Conservation (phyloP, 2,329 filamentous ascomycete genomes). For the Gaeumannomyces tritici region DNA sequence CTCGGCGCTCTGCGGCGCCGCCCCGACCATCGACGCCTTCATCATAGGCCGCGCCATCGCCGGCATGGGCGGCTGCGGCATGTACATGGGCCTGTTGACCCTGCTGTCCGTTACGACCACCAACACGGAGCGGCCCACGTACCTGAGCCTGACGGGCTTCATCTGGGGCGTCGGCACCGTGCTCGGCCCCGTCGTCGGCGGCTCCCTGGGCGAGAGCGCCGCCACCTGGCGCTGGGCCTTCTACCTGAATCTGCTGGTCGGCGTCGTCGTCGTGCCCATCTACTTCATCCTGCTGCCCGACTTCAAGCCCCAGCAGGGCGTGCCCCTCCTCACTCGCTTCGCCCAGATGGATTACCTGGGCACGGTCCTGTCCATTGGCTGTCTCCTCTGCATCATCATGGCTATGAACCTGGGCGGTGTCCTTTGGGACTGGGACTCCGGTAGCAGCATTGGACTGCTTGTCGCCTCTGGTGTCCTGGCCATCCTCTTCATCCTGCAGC, state of each 20-base stretch:
- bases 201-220: slow-evolving; percentile 29
- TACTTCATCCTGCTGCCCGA: slow-evolving; percentile 21
- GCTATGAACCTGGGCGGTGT: slow-evolving; percentile 41
- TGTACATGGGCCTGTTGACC: slow-evolving; percentile 7
- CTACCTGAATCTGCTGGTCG: slow-evolving; percentile 48
- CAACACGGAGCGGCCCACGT: slow-evolving; percentile 5
- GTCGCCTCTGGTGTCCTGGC: slow-evolving; percentile 15
- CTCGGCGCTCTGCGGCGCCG: slow-evolving; percentile 12
- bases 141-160: slow-evolving; percentile 22
- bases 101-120: slow-evolving; percentile 4
- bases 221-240: slow-evolving; percentile 37
- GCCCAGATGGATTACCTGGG: slow-evolving; percentile 33
- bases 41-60: slow-evolving; percentile 14
- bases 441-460: slow-evolving; percentile 9
- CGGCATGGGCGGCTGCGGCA: slow-evolving; percentile 9
- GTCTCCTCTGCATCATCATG: slow-evolving; percentile 31
- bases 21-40: slow-evolving; percentile 10
- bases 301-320: slow-evolving; percentile 9
- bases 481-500: too few species aligned
- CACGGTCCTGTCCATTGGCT: slow-evolving; percentile 27
- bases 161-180: slow-evolving; percentile 34
- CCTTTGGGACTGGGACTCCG: slow-evolving; percentile 33
- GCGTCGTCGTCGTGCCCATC: slow-evolving; percentile 18
- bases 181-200: slow-evolving; percentile 37
- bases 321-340: slow-evolving; percentile 14